Percentiles rank a stretch among this genome's conserved stretches.
These are phyloP conservation scores for Daphne laureola DNA, from an alignment of 441 rosid species.

Conservation along the genomic window DNA sequence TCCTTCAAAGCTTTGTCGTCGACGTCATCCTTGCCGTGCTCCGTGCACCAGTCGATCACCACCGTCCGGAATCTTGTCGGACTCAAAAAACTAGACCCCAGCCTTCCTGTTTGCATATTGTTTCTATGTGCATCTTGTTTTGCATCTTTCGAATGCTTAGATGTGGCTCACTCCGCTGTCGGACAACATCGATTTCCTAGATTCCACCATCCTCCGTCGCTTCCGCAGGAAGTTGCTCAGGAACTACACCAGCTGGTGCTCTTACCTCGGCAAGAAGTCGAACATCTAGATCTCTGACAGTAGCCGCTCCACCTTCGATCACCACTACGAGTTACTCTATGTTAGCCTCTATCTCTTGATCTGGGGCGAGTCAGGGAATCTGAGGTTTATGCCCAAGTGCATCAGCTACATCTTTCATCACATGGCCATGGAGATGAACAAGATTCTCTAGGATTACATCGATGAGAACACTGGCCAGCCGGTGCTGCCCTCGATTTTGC, in stretches of 20 bases:
- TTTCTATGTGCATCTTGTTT: constrained; percentile 76
- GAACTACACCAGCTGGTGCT: constrained; percentile 80
- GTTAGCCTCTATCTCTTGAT: constrained; percentile 63
- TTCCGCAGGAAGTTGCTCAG: constrained; percentile 60
- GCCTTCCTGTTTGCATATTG: no score
- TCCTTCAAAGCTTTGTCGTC: no score
- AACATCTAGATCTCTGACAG: constrained; percentile 86
- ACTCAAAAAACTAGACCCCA: no score
- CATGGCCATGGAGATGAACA: constrained; percentile 84
- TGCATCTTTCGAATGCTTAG: constrained; percentile 87
- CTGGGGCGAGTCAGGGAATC: constrained; percentile 89
- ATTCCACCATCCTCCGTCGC: constrained; percentile 51
- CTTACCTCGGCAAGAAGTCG: constrained; percentile 65
- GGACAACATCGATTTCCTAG: constrained; percentile 73
- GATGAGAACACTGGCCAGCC: constrained; percentile 89
- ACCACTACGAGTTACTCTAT: constrained; percentile 68
- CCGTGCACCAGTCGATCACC: no score
- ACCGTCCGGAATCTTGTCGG: no score
- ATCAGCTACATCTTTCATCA: constrained; percentile 71
- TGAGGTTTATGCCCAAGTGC: constrained; percentile 85
- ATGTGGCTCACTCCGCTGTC: constrained; percentile 90
- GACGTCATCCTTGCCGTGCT: no score
- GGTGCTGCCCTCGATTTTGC: constrained; percentile 57
- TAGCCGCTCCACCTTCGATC: constrained; percentile 39
- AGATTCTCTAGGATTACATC: constrained; percentile 68